Conservation (phyloP, 257 asterid genomes). For the Petrea volubilis region DNA sequence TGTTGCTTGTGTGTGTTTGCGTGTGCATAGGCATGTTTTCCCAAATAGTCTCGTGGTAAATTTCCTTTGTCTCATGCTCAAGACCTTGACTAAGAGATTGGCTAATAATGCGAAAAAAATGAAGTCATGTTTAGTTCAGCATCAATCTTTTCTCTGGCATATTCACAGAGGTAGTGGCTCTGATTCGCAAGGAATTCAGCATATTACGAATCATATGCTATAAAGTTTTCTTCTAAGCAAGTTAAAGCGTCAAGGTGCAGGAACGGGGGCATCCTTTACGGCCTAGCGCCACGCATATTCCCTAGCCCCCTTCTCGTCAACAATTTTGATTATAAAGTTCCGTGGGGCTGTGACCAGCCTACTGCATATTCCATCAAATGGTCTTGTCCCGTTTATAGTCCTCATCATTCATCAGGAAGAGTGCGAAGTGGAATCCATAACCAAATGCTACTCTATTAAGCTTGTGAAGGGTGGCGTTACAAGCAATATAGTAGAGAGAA, state of each 20-base stretch:
- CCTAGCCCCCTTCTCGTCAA: slow-evolving; percentile 88
- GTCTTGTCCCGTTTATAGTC: slow-evolving; percentile 82
- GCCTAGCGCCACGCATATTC: slow-evolving; percentile 79
- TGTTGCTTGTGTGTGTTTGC: neutral
- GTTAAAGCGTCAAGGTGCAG: slow-evolving; percentile 37
- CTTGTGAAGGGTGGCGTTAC: slow-evolving; percentile 88
- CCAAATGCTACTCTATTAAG: slow-evolving; percentile 91
- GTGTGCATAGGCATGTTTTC: no score
- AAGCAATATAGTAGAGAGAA: slow-evolving; percentile 76
- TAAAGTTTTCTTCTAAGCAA: neutral
- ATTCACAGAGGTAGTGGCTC: no score
- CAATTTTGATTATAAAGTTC: slow-evolving; percentile 90
- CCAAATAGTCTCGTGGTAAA: no score
- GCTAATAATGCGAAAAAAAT: no score
- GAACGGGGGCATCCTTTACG: slow-evolving; percentile 48
- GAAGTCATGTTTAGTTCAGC: no score
- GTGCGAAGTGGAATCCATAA: slow-evolving; percentile 87
- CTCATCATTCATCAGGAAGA: slow-evolving; percentile 89
- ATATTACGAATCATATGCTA: neutral
- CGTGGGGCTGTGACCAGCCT: slow-evolving; percentile 93
- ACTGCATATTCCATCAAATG: slow-evolving; percentile 75
- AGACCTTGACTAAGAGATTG: no score
- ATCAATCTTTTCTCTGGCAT: no score
- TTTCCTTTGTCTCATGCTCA: no score
- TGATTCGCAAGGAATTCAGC: neutral